These are phyloP conservation scores for Mimosa bimucronata DNA, from an alignment of 306 rosid species.

Conservation along the genomic window DNA sequence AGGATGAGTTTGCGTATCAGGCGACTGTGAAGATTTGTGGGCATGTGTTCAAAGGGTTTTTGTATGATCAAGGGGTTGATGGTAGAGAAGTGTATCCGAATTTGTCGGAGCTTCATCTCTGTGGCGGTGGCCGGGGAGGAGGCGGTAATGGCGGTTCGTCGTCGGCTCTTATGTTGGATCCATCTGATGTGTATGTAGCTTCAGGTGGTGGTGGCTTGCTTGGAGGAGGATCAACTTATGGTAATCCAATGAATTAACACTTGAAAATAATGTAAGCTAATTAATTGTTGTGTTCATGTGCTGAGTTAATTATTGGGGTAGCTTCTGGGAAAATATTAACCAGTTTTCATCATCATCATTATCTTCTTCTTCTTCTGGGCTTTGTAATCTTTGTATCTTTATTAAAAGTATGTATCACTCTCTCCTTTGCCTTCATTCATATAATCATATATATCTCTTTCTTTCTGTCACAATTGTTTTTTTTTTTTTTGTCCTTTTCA, in stretches of 20 bases:
- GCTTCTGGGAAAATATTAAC: not conserved
- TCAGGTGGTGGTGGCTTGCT: slow-evolving; percentile 63
- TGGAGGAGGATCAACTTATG: slow-evolving; percentile 68
- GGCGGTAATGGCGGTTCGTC: slow-evolving; percentile 61
- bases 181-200: slow-evolving; percentile 68
- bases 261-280: slow-evolving; percentile 26
- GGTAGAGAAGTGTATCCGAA: slow-evolving; percentile 67
- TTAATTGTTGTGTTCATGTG: slow-evolving; percentile 30
- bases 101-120: slow-evolving; percentile 71
- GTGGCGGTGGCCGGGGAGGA: slow-evolving; percentile 35
- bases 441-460: not conserved
- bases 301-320: slow-evolving; percentile 17
- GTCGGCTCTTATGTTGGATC: slow-evolving; percentile 77
- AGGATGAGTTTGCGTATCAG: slow-evolving; percentile 84
- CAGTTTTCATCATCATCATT: not conserved
- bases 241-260: slow-evolving; percentile 74
- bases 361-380: slow-evolving; percentile 17
- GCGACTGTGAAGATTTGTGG: slow-evolving; percentile 86
- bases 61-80: slow-evolving; percentile 83
- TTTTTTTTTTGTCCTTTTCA: slow-evolving; percentile 33
- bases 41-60: slow-evolving; percentile 85
- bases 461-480: not conserved
- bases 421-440: not conserved
- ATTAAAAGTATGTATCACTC: slow-evolving; percentile 40
- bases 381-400: slow-evolving; percentile 36